Percentiles rank a stretch among this genome's conserved stretches.
phyloP scores from a whole-genome alignment of 2,329 filamentous ascomycete species.

The Diplodia seriata region DNA sequence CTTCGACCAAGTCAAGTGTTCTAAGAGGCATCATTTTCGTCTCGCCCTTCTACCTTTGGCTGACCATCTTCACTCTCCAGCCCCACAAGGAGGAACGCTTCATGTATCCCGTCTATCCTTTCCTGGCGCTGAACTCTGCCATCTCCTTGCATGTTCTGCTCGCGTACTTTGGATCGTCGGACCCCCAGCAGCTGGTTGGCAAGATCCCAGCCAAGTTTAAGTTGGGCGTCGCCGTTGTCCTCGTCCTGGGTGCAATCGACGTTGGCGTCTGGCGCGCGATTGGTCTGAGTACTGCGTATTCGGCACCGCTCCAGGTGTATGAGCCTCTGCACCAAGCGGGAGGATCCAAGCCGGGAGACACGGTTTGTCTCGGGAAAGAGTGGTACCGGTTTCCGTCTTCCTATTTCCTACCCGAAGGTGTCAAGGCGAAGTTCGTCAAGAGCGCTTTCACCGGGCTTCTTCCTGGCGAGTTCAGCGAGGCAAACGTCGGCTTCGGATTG shows the following conservation, averaged over 20 bases:
- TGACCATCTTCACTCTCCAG: slow-evolving; percentile 87
- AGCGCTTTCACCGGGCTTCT: slow-evolving; percentile 89
- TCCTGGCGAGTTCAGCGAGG: slow-evolving; percentile 87
- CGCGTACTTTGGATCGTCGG: slow-evolving; percentile 72
- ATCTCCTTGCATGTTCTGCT: slow-evolving; percentile 83
- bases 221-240: slow-evolving; percentile 64
- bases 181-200: slow-evolving; percentile 70
- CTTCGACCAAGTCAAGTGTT: slow-evolving; percentile 70
- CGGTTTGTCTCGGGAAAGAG: slow-evolving; percentile 90
- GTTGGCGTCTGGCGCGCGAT: slow-evolving; percentile 74
- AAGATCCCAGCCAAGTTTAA: slow-evolving; percentile 80
- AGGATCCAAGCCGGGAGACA: slow-evolving; percentile 67
- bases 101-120: slow-evolving; percentile 97
- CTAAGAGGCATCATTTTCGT: slow-evolving; percentile 80
- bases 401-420: slow-evolving; percentile 83
- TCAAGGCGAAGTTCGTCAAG: slow-evolving; percentile 86
- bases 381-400: slow-evolving; percentile 98
- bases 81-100: slow-evolving; percentile 98
- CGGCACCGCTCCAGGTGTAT: slow-evolving; percentile 77
- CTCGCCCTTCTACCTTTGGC: slow-evolving; percentile 91
- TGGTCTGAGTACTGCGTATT: slow-evolving; percentile 81
- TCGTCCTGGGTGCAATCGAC: slow-evolving; percentile 69
- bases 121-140: slow-evolving; percentile 86
- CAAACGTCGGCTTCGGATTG: slow-evolving; percentile 70
- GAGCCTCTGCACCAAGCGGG: slow-evolving; percentile 66